These are phyloP conservation scores for Pyrenophora teres DNA, from an alignment of 2,329 filamentous ascomycete species.

Conservation along the genomic window DNA sequence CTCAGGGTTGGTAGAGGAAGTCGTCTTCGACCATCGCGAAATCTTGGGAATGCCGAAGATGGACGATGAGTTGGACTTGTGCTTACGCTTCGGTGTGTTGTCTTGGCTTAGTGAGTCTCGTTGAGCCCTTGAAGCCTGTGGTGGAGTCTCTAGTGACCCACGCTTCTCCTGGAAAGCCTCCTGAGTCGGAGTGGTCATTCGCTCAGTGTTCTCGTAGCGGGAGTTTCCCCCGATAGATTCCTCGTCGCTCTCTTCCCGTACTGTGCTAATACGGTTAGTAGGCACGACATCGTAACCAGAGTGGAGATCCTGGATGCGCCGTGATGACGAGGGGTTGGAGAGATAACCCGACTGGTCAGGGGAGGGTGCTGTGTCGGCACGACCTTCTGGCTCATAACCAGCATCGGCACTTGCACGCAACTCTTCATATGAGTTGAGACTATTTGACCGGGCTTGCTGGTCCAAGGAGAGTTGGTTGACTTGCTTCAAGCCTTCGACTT, in stretches of 20 bases:
- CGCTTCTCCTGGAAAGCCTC: constrained; percentile 52
- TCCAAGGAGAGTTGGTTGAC: constrained; percentile 42
- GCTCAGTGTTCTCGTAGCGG: constrained; percentile 64
- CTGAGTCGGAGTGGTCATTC: constrained; percentile 64
- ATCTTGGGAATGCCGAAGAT: constrained; percentile 79
- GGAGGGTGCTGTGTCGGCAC: constrained; percentile 74
- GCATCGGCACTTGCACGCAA: constrained; percentile 69
- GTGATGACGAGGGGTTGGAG: constrained; percentile 61
- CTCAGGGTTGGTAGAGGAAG: constrained; percentile 81
- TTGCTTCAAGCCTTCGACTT: constrained; percentile 73
- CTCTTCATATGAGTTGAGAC: constrained; percentile 71
- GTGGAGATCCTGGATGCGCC: constrained; percentile 52
- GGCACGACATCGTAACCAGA: constrained; percentile 59
- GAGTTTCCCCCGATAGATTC: constrained; percentile 68
- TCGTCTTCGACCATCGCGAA: constrained; percentile 97
- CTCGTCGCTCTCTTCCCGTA: constrained; percentile 79
- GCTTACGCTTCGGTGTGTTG: constrained; percentile 81
- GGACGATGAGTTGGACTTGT: constrained; percentile 83
- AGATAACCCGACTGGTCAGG: constrained; percentile 78
- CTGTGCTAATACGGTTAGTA: constrained; percentile 86
- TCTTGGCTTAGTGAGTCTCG: constrained; percentile 68
- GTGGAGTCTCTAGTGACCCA: constrained; percentile 55
- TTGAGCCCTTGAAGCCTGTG: constrained; percentile 51
- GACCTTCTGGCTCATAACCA: constrained; percentile 83
- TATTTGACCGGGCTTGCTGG: constrained; percentile 50